Percentiles rank a stretch among this genome's conserved stretches.
phyloP scores from a whole-genome alignment of 2,329 filamentous ascomycete genomes.

The Drechslera avenae region DNA sequence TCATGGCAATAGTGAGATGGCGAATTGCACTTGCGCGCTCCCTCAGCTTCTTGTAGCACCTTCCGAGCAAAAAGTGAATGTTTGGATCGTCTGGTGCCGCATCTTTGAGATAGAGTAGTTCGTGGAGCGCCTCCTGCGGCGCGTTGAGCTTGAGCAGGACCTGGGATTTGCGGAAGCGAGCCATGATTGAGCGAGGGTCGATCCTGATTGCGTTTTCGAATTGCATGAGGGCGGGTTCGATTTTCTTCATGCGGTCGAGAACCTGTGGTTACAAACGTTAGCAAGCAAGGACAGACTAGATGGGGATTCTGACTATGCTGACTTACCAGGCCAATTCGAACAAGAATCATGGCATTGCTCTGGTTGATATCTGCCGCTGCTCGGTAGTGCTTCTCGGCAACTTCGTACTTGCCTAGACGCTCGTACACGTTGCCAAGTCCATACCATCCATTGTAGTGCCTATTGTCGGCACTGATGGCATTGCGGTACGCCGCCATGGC shows the following conservation, averaged over 20 bases:
- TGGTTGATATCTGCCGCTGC: conserved; percentile 89
- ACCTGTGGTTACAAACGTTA: conserved; percentile 38
- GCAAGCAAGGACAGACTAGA: background rate
- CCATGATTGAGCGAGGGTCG: conserved; percentile 79
- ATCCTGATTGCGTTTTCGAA: conserved; percentile 84
- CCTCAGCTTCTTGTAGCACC: conserved; percentile 66
- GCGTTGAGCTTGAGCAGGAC: conserved; percentile 77
- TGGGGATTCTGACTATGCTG: background rate
- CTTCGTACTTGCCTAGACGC: conserved; percentile 87
- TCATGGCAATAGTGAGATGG: conserved; percentile 92
- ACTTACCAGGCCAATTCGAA: conserved; percentile 82
- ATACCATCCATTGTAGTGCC: conserved; percentile 99
- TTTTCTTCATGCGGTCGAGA: conserved; percentile 85
- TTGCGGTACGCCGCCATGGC: conserved; percentile 85
- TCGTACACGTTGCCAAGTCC: conserved; percentile 82
- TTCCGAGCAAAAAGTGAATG: conserved; percentile 92
- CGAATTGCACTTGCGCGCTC: conserved; percentile 77
- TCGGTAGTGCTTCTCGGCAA: conserved; percentile 89
- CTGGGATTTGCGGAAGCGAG: conserved; percentile 90
- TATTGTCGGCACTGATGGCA: conserved; percentile 81
- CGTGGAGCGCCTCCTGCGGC: conserved; percentile 73
- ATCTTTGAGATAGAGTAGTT: conserved; percentile 87
- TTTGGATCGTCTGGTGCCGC: conserved; percentile 93
- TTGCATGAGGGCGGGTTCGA: conserved; percentile 75
- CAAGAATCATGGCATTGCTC: conserved; percentile 88